Conservation (phyloP, 78 protist species). For the Chrysochromulina parva region DNA sequence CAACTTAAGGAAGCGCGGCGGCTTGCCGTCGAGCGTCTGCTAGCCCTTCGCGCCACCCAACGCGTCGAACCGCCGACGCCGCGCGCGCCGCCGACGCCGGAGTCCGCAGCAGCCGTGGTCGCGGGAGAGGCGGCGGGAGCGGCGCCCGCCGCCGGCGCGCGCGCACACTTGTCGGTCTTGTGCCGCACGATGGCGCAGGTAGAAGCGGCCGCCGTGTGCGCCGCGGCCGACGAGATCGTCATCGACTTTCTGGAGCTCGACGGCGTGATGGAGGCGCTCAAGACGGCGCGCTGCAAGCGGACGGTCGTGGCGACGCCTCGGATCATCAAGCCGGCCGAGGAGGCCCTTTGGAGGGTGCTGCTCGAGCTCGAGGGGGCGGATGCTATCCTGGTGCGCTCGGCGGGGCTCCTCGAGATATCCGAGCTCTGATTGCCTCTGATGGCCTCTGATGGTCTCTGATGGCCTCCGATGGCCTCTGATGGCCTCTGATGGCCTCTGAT, state of each 20-base stretch:
- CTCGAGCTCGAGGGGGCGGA: neutral
- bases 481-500: no score
- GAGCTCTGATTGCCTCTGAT: no score
- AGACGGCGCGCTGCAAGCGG: neutral
- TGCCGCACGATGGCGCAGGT: constrained; percentile 24
- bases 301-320: constrained; percentile 18
- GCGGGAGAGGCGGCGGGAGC: neutral
- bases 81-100: neutral
- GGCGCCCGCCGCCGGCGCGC: neutral
- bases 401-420: constrained; percentile 25
- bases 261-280: neutral
- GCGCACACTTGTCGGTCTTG: neutral
- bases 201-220: neutral
- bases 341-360: neutral
- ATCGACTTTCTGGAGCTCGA: constrained; percentile 9
- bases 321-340: constrained; percentile 25
- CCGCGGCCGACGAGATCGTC: neutral
- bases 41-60: no score
- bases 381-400: constrained; percentile 8
- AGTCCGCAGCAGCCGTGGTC: neutral
- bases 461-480: no score
- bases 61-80: no score
- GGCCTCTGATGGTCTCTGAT: no score
- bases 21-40: no score
- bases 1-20: no score